Base-by-base conservation (phyloP, 164 flowering plant species). In the Tetracentron sinense region DNA sequence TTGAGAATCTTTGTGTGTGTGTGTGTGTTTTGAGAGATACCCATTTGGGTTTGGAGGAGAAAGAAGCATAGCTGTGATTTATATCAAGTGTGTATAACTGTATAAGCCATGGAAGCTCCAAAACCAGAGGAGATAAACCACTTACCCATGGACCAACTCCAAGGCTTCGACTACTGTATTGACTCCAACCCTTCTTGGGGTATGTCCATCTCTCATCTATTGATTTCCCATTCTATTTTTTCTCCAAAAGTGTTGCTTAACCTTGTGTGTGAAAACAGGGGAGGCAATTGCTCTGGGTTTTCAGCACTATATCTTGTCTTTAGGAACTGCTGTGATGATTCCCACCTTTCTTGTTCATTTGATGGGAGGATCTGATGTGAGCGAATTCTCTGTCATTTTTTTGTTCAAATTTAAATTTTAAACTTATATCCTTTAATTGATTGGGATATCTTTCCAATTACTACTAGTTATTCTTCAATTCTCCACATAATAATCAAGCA, bases 171-270 rank as follows among this genome's bases (percentile, higher is more conserved):
- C 81, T 95, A 95, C 68, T 95, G 99, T 67, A 92, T 95, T 47
- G 99, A 92, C 66, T 95, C 99, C 42, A 95, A 95, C 66, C 99
- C 99, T 48, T 83, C 97, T 49, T 92, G 98, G 98, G 98, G 99
- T 95, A 82, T 25, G 66, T 27, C 44, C 58, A 25, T 44, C 54
- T 68, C 42, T 50, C 10, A 38, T 38, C 14, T 10, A 38, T 38
- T 8, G 2, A 38, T 38, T 38, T 38, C 20, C 15, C 17, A 27
- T 26, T 3, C 22, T 21, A 22, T 38, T 8, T 30, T 55, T 60
- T 22, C 19, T 53, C 52, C 12, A 26, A 22, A 15, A 10, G 15
- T 23, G 60, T 26, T 52, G 44, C 38, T 60, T 29, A 23, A 52
- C 19, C 52, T 27, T 49, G 54, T 54, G 58, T 46, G 35, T 57